These are phyloP conservation scores for Medicago lupulina DNA, from an alignment of 306 rosid genomes.

Conservation along the genomic window DNA sequence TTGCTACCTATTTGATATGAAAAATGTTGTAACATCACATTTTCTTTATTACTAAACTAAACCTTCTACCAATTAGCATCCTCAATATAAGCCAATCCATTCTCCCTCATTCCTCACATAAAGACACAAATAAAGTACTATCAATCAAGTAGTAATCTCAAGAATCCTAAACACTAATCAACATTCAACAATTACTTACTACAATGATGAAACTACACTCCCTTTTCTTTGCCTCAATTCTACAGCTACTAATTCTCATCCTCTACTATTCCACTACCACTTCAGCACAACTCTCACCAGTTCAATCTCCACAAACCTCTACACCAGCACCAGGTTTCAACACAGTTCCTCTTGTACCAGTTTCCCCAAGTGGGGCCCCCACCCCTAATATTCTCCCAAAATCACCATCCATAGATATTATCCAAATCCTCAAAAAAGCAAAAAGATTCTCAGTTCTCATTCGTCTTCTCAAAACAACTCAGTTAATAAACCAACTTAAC, in stretches of 20 bases:
- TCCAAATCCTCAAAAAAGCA: conserved; percentile 59
- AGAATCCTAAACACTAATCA: not conserved
- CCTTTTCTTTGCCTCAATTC: conserved; percentile 43
- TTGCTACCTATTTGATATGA: not conserved
- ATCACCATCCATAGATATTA: conserved; percentile 49
- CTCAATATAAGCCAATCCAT: conserved; percentile 44
- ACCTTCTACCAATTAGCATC: conserved; percentile 2
- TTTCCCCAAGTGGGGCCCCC: conserved; percentile 41
- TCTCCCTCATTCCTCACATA: conserved; percentile 14
- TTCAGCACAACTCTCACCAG: conserved; percentile 48
- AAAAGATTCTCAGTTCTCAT: conserved; percentile 54
- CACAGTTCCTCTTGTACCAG: conserved; percentile 46
- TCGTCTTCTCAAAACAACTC: conserved; percentile 59
- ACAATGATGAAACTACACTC: conserved; percentile 43
- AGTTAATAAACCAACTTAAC: conserved; percentile 54
- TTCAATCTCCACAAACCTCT: conserved; percentile 45
- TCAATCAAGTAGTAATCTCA: not conserved
- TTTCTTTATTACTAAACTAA: conserved; percentile 26
- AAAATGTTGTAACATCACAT: conserved; percentile 20
- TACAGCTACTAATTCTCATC: conserved; percentile 34
- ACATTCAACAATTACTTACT: not conserved
- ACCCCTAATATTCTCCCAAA: conserved; percentile 48
- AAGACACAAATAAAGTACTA: not conserved
- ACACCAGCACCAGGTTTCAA: conserved; percentile 46
- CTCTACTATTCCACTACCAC: conserved; percentile 33